Evolutionary conservation across 106 monocot species (phyloP), one percentile per base, ranked within the genome.

Genomic region (Allium cepa): DNA sequence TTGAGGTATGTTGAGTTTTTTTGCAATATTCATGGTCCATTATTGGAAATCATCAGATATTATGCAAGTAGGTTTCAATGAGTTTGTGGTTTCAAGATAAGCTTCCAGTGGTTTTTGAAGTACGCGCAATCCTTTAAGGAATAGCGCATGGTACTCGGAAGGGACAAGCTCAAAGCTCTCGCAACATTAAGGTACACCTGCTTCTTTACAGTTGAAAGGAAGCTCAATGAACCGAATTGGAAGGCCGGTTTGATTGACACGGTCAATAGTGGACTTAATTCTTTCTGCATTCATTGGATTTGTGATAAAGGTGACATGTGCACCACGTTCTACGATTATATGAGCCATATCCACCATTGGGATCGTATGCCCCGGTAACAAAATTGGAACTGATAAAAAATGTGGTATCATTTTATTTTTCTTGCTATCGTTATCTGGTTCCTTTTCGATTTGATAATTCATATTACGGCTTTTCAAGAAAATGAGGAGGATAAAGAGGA

Each of bases 331-430:
- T 1, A 53, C 72, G 50, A 72, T 49, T 49, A 72, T 49, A 51
- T 60, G 36, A 16, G 72, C 72, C 52, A 72, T 52, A 50, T 72
- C 72, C 26, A 53, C 63, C 62, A 63, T 63, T 28, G 72, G 72
- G 61, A 72, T 72, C 63, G 63, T 63, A 53, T 72, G 72, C 53
- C 72, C 72, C 22, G 62, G 72, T 12, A 63, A 51, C 49, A 72
- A 51, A 26, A 62, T 26, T 3, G 72, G 72, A 36, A 72, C 59
- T 17, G 63, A 60, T n/a, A 72, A 15, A 9, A 62, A 52, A 49
- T 72, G 72, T n/a, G 53, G 52, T 10, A 36, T 4, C 36, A 36
- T 36, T 36, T 36, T 36, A 5, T 5, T 36, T 36, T 36, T 36
- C 36, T 36, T 36, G 4, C 36, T 5, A 36, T 4, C 36, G 36